phyloP scores from a whole-genome alignment of 2,329 filamentous ascomycete species.

The Fusarium nelsonii region DNA sequence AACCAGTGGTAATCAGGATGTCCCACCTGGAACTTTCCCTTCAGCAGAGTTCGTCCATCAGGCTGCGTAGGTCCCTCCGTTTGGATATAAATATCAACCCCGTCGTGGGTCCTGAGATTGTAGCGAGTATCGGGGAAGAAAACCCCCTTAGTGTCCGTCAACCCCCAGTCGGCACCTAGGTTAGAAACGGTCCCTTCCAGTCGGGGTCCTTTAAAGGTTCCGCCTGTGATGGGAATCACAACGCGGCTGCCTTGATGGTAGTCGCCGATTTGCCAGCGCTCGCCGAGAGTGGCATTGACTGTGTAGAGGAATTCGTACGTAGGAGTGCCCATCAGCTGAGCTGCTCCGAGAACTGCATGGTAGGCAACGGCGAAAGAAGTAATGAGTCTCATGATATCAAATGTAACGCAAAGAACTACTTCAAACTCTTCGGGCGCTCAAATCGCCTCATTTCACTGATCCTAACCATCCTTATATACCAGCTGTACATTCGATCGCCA shows the following conservation, averaged over 20 bases:
- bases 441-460: neutral
- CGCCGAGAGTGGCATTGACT: conserved; percentile 37
- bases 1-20: conserved; percentile 55
- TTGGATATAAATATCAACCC: conserved; percentile 54
- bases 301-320: conserved; percentile 43
- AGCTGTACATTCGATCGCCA: conserved; percentile 4
- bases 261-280: conserved; percentile 42
- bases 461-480: neutral
- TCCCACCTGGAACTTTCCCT: conserved; percentile 53
- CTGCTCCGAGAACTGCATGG: conserved; percentile 11
- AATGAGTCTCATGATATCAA: conserved; percentile 27
- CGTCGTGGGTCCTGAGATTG: conserved; percentile 55
- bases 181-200: conserved; percentile 49
- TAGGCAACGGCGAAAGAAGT: conserved; percentile 1
- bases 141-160: conserved; percentile 52
- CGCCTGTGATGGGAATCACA: conserved; percentile 53
- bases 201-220: conserved; percentile 53
- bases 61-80: conserved; percentile 54
- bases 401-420: neutral
- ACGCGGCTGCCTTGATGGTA: conserved; percentile 42
- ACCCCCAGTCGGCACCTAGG: conserved; percentile 55
- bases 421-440: neutral
- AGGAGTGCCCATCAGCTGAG: conserved; percentile 36
- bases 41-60: conserved; percentile 46
- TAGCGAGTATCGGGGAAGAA: conserved; percentile 57